Percentiles rank a stretch among this genome's conserved stretches.
Evolutionary conservation across 2,329 filamentous ascomycete genomes (phyloP).

Genomic region (Neonectria faginata): DNA sequence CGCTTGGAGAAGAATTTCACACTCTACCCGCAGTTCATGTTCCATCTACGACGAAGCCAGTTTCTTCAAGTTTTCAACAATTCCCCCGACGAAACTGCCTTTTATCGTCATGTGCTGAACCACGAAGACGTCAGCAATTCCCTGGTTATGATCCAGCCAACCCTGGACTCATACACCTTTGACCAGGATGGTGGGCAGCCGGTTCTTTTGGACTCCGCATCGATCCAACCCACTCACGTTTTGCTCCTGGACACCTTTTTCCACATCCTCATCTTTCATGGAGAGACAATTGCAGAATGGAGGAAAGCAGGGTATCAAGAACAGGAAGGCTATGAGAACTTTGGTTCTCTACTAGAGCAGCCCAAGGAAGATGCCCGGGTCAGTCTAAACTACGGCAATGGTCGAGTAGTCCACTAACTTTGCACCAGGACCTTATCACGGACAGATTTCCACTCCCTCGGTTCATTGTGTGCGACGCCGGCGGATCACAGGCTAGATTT

Average conservation of each 20-base stretch:
- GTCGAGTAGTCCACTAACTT: constrained; percentile 33
- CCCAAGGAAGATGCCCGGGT: constrained; percentile 97
- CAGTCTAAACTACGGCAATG: constrained; percentile 51
- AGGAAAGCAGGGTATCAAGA: constrained; percentile 98
- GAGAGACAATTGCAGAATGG: constrained; percentile 98
- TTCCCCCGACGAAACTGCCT: constrained; percentile 98
- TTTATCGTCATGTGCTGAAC: constrained; percentile 96
- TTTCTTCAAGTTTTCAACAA: constrained; percentile 99
- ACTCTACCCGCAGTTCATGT: constrained; percentile 99
- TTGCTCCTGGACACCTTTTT: constrained; percentile 98
- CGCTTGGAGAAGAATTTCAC: constrained; percentile 98
- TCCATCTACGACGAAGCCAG: constrained; percentile 95
- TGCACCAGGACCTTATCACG: constrained; percentile 85
- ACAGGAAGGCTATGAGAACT: constrained; percentile 98
- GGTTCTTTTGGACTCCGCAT: constrained; percentile 95
- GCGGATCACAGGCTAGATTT: constrained; percentile 97
- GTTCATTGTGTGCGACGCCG: constrained; percentile 99
- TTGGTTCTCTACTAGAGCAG: constrained; percentile 85
- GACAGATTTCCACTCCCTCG: constrained; percentile 98
- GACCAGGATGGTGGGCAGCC: constrained; percentile 93
- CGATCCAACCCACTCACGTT: constrained; percentile 93
- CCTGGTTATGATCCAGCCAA: constrained; percentile 98
- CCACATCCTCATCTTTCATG: constrained; percentile 99
- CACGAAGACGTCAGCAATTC: constrained; percentile 98
- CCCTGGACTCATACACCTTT: constrained; percentile 95